A percentile compares a stretch with the other conserved stretches of the same genome.
Evolutionary conservation across 1,284 basidiomycete genomes (phyloP).

Genomic region (Irpex sp.): DNA sequence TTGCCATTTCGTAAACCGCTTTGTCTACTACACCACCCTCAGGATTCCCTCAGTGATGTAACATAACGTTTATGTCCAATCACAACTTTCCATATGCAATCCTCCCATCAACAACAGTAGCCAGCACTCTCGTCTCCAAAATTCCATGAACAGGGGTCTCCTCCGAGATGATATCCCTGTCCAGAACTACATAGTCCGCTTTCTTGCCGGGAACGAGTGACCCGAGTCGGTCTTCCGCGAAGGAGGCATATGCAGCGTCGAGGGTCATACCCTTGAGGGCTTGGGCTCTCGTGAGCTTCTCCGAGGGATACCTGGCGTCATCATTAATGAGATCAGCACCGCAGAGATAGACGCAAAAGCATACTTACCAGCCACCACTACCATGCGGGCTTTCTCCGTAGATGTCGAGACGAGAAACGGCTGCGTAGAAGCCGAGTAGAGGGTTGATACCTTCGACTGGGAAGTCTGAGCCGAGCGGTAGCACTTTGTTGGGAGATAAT

Average conservation of each 20-base stretch:
- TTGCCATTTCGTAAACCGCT: not conserved
- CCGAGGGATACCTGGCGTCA: constrained; percentile 54
- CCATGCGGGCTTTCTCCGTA: constrained; percentile 81
- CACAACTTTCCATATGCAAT: constrained; percentile 54
- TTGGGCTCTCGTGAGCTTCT: constrained; percentile 71
- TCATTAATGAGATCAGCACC: not conserved
- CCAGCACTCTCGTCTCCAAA: constrained; percentile 46
- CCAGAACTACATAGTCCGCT: constrained; percentile 82
- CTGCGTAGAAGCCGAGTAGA: constrained; percentile 81
- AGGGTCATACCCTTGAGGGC: constrained; percentile 83
- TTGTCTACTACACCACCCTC: too few species aligned
- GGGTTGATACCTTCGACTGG: constrained; percentile 84
- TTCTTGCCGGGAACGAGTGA: constrained; percentile 70
- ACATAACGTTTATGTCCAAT: not conserved
- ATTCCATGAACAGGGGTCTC: constrained; percentile 50
- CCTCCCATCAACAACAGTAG: constrained; percentile 71
- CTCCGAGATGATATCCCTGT: constrained; percentile 69
- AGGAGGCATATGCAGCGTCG: constrained; percentile 83
- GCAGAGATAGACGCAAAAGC: not conserved
- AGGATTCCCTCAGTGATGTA: not conserved
- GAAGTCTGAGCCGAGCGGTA: constrained; percentile 88
- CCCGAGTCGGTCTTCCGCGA: constrained; percentile 66
- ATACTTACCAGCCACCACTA: constrained; percentile 64
- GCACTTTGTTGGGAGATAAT: constrained; percentile 44
- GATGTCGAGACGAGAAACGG: constrained; percentile 66